Percentiles rank a stretch among this genome's conserved stretches.
Conservation (phyloP, 176 grass and related monocot species). For the Ensete ventricosum region DNA sequence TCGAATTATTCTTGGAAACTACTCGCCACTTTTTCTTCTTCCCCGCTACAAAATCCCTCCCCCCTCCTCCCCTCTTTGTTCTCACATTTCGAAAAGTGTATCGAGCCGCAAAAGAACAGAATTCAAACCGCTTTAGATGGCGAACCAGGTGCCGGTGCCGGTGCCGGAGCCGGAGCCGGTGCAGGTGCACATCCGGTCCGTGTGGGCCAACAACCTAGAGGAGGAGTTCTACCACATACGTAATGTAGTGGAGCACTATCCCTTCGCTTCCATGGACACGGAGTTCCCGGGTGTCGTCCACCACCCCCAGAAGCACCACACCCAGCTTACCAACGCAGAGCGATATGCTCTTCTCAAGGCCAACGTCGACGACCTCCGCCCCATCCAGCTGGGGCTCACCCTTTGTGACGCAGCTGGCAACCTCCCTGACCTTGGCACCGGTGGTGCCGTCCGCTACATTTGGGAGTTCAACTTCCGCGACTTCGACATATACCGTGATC, state of each 20-base stretch:
- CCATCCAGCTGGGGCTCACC: constrained; percentile 8
- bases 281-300: not conserved
- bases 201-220: not conserved
- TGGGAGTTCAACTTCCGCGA: constrained; percentile 44
- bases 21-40: no score
- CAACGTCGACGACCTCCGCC: not conserved
- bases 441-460: not conserved
- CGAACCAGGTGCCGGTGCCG: no score
- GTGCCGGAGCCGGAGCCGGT: not conserved
- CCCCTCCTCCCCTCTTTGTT: no score
- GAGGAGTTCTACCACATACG: not conserved
- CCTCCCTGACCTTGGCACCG: not conserved
- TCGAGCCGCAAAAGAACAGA: no score
- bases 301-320: not conserved
- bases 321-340: not conserved
- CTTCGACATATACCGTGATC: constrained; percentile 17
- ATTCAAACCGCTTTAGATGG: no score
- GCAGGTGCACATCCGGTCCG: not conserved
- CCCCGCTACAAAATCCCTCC: no score
- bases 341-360: not conserved
- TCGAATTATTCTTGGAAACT: no score
- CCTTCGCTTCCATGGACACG: not conserved
- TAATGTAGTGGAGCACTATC: not conserved
- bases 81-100: no score
- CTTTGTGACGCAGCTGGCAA: not conserved